These are phyloP conservation scores for Melaleuca alternifolia DNA, from an alignment of 345 rosid species.

Conservation along the genomic window DNA sequence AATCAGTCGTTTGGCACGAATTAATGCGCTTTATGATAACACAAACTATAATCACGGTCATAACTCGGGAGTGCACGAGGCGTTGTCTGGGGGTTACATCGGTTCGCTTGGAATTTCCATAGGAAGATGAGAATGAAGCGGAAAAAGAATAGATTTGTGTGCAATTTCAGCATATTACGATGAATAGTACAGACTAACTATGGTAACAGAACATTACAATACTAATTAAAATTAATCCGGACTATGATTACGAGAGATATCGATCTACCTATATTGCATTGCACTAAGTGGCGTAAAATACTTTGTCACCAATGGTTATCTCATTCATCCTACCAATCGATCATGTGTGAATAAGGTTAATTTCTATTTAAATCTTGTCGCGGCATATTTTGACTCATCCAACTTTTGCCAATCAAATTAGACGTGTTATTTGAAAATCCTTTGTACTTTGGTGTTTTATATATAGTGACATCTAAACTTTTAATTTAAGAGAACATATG, in stretches of 20 bases:
- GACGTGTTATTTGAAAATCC: neutral
- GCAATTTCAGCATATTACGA: neutral
- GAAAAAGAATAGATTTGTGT: too few species aligned
- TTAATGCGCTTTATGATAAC: neutral
- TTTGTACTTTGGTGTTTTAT: neutral
- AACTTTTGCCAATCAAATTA: neutral
- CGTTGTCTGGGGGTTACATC: neutral
- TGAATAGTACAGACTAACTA: neutral
- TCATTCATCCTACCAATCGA: too few species aligned
- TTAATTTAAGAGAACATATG: accelerated
- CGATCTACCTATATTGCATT: too few species aligned
- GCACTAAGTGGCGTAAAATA: neutral
- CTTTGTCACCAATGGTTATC: neutral
- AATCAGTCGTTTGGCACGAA: neutral
- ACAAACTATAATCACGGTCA: neutral
- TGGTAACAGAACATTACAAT: too few species aligned
- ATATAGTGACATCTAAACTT: neutral
- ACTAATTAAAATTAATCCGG: too few species aligned
- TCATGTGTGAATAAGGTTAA: neutral
- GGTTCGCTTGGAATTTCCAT: too few species aligned
- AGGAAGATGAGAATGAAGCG: too few species aligned
- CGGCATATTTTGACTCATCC: neutral
- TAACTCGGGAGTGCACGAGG: too few species aligned
- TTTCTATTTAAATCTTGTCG: neutral
- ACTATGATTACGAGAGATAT: too few species aligned